Percentiles rank a stretch among this genome's conserved stretches.
Evolutionary conservation across 2,329 filamentous ascomycete species (phyloP).

Genomic region (Exophiala calicioides): DNA sequence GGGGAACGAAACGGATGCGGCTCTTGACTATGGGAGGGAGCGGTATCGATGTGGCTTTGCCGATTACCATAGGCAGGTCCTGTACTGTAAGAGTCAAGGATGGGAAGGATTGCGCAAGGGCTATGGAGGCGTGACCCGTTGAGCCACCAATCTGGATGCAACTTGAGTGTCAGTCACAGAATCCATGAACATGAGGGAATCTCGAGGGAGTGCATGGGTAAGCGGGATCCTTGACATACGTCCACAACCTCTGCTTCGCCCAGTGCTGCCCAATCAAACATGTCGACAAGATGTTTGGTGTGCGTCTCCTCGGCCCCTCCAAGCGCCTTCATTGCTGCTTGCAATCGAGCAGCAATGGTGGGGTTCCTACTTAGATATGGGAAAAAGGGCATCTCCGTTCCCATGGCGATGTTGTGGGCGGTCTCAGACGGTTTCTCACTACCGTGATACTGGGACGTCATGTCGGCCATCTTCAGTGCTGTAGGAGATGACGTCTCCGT

Average conservation of each 20-base stretch:
- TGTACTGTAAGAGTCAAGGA: constrained; percentile 56
- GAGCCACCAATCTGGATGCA: constrained; percentile 51
- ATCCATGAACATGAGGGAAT: not conserved
- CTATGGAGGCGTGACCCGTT: constrained; percentile 59
- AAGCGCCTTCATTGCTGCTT: constrained; percentile 23
- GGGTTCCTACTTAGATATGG: constrained; percentile 33
- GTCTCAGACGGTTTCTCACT: constrained; percentile 27
- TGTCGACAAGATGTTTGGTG: constrained; percentile 20
- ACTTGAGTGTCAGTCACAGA: not conserved
- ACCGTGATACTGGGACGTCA: constrained; percentile 25
- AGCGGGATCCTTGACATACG: constrained; percentile 24
- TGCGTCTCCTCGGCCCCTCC: constrained; percentile 14
- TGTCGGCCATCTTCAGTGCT: constrained; percentile 29
- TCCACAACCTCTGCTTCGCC: constrained; percentile 25
- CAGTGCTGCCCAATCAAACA: constrained; percentile 24
- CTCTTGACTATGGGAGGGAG: constrained; percentile 4
- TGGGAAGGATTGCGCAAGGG: constrained; percentile 55
- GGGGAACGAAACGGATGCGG: constrained; percentile 31
- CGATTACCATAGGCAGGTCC: constrained; percentile 43
- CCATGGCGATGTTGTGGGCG: constrained; percentile 35
- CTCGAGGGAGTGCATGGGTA: too few relatives aligned
- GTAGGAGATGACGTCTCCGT: constrained; percentile 25
- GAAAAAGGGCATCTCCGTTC: constrained; percentile 36
- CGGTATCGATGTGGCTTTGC: constrained; percentile 17
- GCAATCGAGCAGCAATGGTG: constrained; percentile 42